phyloP scores from a whole-genome alignment of 2,329 filamentous ascomycete genomes.

The Fonsecaea multimorphosa region DNA sequence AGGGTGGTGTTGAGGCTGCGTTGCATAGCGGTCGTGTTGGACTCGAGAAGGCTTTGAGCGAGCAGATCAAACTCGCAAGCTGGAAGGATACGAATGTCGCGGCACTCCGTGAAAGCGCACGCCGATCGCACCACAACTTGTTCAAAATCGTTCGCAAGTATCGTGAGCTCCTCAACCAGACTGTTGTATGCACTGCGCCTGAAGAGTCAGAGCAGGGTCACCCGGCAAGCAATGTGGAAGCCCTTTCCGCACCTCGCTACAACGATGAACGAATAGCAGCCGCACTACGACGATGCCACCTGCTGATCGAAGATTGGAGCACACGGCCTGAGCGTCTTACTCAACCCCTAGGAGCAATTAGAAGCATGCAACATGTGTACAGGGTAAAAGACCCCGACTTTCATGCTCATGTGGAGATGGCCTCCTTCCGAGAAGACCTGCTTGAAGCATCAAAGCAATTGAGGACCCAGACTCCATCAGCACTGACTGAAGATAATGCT shows the following conservation, averaged over 20 bases:
- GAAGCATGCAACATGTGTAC: slow-evolving; percentile 73
- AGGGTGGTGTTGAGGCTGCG: slow-evolving; percentile 67
- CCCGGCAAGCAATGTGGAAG: slow-evolving; percentile 43
- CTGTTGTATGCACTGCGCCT: slow-evolving; percentile 69
- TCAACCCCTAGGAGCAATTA: slow-evolving; percentile 71
- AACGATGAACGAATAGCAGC: slow-evolving; percentile 42
- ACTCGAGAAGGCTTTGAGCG: slow-evolving; percentile 91
- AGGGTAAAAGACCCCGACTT: slow-evolving; percentile 59
- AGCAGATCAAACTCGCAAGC: slow-evolving; percentile 89
- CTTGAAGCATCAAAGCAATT: slow-evolving; percentile 73
- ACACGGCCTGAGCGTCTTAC: slow-evolving; percentile 69
- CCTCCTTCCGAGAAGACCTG: slow-evolving; percentile 72
- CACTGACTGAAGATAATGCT: slow-evolving; percentile 87
- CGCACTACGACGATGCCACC: slow-evolving; percentile 41
- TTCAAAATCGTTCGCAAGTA: slow-evolving; percentile 93
- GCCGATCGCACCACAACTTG: slow-evolving; percentile 87
- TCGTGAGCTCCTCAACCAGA: slow-evolving; percentile 75
- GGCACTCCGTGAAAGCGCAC: slow-evolving; percentile 84
- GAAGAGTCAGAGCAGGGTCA: slow-evolving; percentile 61
- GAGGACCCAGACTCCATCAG: slow-evolving; percentile 79
- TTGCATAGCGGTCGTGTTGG: slow-evolving; percentile 71
- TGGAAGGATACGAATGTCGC: slow-evolving; percentile 99
- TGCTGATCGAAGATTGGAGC: slow-evolving; percentile 44
- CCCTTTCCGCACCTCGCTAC: background rate
- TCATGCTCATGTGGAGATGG: slow-evolving; percentile 65